These are phyloP conservation scores for Rhodamnia rubescens DNA, from an alignment of 345 rosid species.

Conservation along the genomic window DNA sequence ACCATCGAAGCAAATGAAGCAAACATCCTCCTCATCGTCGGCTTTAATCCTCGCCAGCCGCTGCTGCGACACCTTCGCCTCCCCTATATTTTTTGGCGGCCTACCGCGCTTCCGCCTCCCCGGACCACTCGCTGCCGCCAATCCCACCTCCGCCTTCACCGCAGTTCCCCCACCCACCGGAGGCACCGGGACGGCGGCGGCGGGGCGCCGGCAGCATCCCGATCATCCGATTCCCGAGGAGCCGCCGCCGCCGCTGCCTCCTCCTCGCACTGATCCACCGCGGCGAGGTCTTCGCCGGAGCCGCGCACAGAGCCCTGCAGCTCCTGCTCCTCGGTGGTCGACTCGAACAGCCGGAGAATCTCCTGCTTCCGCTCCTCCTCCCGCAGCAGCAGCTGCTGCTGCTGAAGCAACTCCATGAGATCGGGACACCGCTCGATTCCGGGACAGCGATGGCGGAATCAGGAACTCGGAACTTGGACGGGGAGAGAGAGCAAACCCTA, in stretches of 20 bases:
- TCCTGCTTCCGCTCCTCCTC: not conserved
- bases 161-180: not conserved
- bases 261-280: conserved; percentile 47
- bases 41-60: conserved; percentile 11
- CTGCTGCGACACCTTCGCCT: not conserved
- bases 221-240: conserved; percentile 21
- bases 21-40: conserved; percentile 86
- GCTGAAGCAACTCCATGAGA: conserved; percentile 19
- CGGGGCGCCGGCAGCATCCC: not conserved
- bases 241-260: not conserved
- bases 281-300: conserved; percentile 17
- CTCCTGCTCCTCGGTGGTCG: conserved; percentile 1
- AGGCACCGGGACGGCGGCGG: not conserved
- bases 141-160: not conserved
- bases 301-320: not conserved
- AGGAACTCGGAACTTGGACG: not conserved
- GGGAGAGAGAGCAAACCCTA: not conserved
- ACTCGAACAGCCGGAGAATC: conserved; percentile 2
- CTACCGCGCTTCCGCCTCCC: conserved; percentile 72
- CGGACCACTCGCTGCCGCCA: not conserved
- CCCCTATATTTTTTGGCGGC: conserved; percentile 37
- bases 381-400: conserved; percentile 10
- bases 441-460: not conserved
- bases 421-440: not conserved
- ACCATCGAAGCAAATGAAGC: conserved; percentile 98